Percentiles rank a stretch among this genome's conserved stretches.
These are phyloP conservation scores for Lycium ferocissimum DNA, from an alignment of 257 asterid genomes.

Conservation along the genomic window DNA sequence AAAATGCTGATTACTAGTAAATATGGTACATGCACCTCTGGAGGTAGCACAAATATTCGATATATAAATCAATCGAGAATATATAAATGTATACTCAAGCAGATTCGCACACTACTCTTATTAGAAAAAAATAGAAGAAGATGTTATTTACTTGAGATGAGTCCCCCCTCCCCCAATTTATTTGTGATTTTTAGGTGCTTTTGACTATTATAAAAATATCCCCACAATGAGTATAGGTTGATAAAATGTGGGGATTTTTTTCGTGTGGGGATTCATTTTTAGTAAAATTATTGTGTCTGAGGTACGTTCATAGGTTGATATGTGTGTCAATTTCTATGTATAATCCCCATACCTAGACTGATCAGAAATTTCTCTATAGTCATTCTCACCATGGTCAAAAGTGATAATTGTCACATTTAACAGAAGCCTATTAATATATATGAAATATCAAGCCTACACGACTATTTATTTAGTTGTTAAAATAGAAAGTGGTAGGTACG, in stretches of 20 bases:
- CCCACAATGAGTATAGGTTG: neutral
- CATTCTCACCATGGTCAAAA: neutral
- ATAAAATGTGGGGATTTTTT: too few relatives aligned
- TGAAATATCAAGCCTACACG: neutral
- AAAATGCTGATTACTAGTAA: too few relatives aligned
- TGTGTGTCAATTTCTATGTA: neutral
- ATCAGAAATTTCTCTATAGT: neutral
- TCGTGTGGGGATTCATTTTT: neutral
- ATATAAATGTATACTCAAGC: neutral
- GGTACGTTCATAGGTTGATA: neutral
- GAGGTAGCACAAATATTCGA: too few relatives aligned
- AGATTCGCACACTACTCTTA: neutral
- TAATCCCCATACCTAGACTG: neutral
- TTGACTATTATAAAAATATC: too few relatives aligned
- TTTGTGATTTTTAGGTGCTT: too few relatives aligned
- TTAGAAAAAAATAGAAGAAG: too few relatives aligned
- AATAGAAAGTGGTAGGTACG: conserved; percentile 8
- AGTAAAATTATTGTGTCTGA: neutral
- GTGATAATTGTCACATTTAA: neutral
- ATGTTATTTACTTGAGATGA: neutral
- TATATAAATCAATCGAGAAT: too few relatives aligned
- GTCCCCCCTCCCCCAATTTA: neutral
- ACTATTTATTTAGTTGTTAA: neutral
- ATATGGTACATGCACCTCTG: too few relatives aligned
- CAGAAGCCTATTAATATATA: neutral